phyloP scores from a whole-genome alignment of 179 eudicot species.

The Beta macrorhiza region DNA sequence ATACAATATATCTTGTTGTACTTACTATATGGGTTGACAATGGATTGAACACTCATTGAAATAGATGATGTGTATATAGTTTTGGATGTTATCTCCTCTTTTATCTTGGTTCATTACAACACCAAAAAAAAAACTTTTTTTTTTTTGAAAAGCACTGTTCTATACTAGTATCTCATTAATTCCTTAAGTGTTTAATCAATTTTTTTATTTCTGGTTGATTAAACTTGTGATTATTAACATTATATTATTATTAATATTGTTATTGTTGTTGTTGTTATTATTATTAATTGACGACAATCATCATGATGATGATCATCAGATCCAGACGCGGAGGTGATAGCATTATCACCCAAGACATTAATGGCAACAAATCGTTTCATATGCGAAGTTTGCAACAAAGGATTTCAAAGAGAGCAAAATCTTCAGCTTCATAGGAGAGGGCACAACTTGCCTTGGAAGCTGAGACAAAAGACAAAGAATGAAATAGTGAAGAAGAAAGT shows the following conservation, averaged over 20 bases:
- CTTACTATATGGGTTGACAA: constrained; percentile 14
- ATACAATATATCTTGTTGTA: constrained; percentile 17
- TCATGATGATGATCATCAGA: constrained; percentile 14
- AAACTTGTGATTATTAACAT: background rate
- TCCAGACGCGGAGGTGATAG: constrained; percentile 48
- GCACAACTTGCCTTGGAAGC: constrained; percentile 45
- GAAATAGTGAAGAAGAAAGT: constrained; percentile 36
- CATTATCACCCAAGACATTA: constrained; percentile 38
- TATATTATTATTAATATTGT: no score
- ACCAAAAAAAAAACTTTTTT: constrained; percentile 3
- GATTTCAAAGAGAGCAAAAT: constrained; percentile 44
- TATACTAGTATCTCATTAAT: background rate
- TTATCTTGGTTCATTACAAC: background rate
- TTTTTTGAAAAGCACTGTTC: background rate
- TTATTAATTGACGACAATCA: no score
- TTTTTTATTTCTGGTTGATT: background rate
- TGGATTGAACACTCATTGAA: constrained; percentile 18
- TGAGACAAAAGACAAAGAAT: constrained; percentile 37
- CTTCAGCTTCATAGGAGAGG: constrained; percentile 46
- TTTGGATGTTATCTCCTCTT: constrained; percentile 31
- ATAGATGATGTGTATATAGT: constrained; percentile 24
- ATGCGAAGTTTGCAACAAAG: constrained; percentile 45
- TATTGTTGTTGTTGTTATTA: no score
- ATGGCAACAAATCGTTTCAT: constrained; percentile 45
- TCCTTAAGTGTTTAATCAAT: background rate